Conservation (phyloP, 2,329 filamentous ascomycete genomes). For the Corynespora cassiicola region DNA sequence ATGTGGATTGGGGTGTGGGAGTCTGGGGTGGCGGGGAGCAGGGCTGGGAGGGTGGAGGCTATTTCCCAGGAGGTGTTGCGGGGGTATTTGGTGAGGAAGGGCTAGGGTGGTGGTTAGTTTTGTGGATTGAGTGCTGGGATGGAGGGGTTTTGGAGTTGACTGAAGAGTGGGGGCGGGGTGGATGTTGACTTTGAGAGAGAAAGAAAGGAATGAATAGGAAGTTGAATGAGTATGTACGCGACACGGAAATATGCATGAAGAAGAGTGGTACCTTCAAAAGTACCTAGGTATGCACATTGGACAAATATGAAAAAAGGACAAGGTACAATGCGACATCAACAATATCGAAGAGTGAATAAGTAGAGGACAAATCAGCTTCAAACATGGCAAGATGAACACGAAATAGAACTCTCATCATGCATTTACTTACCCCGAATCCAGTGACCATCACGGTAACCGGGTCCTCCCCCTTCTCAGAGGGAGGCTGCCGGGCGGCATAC, state of each 20-base stretch:
- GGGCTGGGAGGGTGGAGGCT: constrained; percentile 41
- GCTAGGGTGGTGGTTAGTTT: constrained; percentile 26
- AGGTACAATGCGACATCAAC: too few relatives aligned
- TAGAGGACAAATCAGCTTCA: not conserved
- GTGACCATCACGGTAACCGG: constrained; percentile 45
- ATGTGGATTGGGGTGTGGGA: constrained; percentile 42
- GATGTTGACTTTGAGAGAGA: not conserved
- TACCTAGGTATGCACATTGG: not conserved
- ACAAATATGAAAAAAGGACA: not conserved
- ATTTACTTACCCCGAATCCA: constrained; percentile 41
- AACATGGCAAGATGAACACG: constrained; percentile 1
- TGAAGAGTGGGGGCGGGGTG: too few relatives aligned
- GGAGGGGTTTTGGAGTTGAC: not conserved
- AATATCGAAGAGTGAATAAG: constrained; percentile 1
- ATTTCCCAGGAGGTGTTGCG: constrained; percentile 47
- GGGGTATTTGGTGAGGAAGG: constrained; percentile 39
- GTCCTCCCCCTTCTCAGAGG: constrained; percentile 30
- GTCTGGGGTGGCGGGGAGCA: constrained; percentile 30
- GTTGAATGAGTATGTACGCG: not conserved
- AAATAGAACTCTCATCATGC: too few relatives aligned
- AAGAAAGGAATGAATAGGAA: not conserved
- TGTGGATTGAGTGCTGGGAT: too few relatives aligned
- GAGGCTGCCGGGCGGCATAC: constrained; percentile 37
- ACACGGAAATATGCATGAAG: not conserved
- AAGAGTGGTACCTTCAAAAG: not conserved